phyloP scores from a whole-genome alignment of 768 basidiomycete species.

The Boletus pseudo-olivaceus region DNA sequence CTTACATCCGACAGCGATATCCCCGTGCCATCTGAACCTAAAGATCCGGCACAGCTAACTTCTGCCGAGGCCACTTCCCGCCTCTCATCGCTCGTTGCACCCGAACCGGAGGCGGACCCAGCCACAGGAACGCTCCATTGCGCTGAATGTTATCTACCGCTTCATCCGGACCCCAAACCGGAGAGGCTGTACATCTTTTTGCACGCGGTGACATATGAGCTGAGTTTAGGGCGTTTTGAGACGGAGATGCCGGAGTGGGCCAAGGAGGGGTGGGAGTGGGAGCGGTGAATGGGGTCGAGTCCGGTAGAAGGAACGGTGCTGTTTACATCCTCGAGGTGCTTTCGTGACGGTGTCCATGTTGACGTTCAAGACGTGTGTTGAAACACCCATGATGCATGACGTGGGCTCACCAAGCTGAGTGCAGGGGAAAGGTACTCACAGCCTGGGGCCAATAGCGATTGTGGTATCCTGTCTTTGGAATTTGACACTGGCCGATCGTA shows the following conservation, averaged over 20 bases:
- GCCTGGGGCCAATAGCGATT: no score
- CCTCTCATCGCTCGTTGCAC: slow-evolving; percentile 22
- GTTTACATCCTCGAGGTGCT: not conserved
- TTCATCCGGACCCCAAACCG: slow-evolving; percentile 91
- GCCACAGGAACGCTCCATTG: slow-evolving; percentile 65
- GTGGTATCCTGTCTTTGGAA: no score
- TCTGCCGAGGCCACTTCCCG: slow-evolving; percentile 48
- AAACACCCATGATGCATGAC: no score
- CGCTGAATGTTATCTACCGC: slow-evolving; percentile 85
- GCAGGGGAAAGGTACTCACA: no score
- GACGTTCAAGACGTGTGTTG: no score
- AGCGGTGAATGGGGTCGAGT: slow-evolving; percentile 18
- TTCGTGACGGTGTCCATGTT: no score
- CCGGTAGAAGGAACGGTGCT: not conserved
- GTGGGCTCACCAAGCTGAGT: no score
- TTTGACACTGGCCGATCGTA: no score
- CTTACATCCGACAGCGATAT: not conserved
- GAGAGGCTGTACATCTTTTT: slow-evolving; percentile 93
- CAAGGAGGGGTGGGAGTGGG: slow-evolving; percentile 67
- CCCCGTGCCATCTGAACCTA: not conserved
- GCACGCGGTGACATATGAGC: slow-evolving; percentile 85
- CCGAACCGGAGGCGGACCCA: slow-evolving; percentile 31
- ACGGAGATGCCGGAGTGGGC: slow-evolving; percentile 93
- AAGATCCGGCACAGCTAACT: slow-evolving; percentile 31
- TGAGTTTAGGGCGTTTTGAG: slow-evolving; percentile 76